Evolutionary conservation across 75 land plant species (phyloP), one percentile per base, ranked within the genome.

Genomic region (Adiantum capillusveneris): DNA sequence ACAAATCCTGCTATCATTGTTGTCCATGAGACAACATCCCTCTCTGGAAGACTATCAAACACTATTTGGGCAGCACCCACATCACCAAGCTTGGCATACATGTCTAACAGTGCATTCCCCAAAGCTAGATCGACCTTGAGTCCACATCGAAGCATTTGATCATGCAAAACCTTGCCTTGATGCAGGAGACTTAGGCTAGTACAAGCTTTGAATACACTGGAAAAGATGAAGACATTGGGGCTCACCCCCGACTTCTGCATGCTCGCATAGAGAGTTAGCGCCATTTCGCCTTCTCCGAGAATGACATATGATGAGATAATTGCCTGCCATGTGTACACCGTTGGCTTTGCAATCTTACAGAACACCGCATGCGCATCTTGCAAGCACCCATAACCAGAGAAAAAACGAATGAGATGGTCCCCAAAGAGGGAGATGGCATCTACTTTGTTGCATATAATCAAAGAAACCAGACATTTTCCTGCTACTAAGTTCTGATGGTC

Each of bases 41-140:
- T 68, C 37, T 61, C 34, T 29, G 46, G 28, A 49, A 31, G 62
- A 11, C 31, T 48, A 36, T 50, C 49, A 70, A 74, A 79, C 20
- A 73, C 20, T 27, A 51, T 21, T 25, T 1, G 18, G 2, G 64
- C 74, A 44, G 48, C 29, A 26, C 31, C 29, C 25, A 68, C 51
- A 45, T 54, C 41, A 22, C 74, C 74, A 55, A 73, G 70, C 16
- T 71, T 53, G 19, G 64, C 42, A 53, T 79, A 79, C 82, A 79
- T 79, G 42, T 66, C 70, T 11, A 56, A 24, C 1, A 75, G 56
- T 50, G 77, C 48, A 63, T 65, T 74, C 14, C 45, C 61, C 19
- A 37, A 17, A 43, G 31, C 39, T 0, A 59, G 25, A 37, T 59
- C 45, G 1, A 25, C 11, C 18, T 59, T 31, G 13, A 36, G 12